A percentile compares a stretch with the other conserved stretches of the same genome.
Conservation (phyloP, 2,329 filamentous ascomycete genomes). For the Lecanicillium sp. region DNA sequence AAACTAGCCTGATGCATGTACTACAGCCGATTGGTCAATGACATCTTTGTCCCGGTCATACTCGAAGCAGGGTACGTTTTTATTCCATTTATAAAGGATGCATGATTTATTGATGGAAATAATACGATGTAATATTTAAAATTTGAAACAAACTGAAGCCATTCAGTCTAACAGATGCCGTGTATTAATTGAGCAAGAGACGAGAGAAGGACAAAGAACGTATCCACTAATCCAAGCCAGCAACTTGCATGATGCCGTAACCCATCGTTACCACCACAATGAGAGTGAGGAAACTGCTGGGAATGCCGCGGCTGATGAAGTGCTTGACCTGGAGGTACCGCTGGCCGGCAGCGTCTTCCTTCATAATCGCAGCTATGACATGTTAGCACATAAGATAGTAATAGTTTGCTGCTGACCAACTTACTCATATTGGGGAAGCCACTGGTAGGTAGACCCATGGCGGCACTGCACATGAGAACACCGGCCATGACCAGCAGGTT, state of each 20-base stretch:
- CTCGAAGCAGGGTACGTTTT: no score
- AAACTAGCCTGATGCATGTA: no score
- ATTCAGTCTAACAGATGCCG: no score
- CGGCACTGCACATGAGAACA: conserved; percentile 95
- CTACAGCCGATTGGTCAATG: no score
- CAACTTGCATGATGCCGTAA: conserved; percentile 81
- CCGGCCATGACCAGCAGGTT: conserved; percentile 93
- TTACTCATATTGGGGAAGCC: conserved; percentile 99
- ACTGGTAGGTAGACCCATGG: conserved; percentile 88
- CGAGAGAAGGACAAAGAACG: no score
- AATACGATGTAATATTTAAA: no score
- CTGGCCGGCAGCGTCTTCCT: conserved; percentile 91
- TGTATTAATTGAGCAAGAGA: no score
- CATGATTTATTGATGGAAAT: no score
- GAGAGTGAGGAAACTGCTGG: conserved; percentile 76
- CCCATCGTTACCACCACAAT: conserved; percentile 80
- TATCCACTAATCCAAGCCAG: conserved; percentile 55
- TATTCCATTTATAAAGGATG: no score
- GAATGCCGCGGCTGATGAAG: conserved; percentile 90
- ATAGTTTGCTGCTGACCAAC: conserved; percentile 33
- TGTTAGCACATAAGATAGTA: conserved; percentile 17
- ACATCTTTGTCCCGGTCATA: no score
- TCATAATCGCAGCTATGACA: conserved; percentile 85
- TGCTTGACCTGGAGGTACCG: conserved; percentile 88
- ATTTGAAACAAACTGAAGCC: no score